Evolutionary conservation across 805 yeast genomes (phyloP), one percentile per base, ranked within the genome.

Genomic region (Nakazawaea siamensis): DNA sequence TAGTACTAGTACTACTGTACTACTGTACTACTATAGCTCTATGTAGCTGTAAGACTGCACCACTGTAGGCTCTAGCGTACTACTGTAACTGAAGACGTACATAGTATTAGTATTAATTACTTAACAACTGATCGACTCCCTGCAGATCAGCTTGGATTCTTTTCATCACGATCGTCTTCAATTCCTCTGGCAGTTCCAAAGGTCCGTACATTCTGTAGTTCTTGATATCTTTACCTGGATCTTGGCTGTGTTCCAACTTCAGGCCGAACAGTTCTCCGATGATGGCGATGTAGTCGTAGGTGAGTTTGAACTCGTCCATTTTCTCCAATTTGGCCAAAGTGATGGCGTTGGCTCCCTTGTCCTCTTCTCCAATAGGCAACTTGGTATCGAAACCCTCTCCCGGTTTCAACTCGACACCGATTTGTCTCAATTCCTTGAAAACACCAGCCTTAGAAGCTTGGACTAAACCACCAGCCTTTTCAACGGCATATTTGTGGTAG

Each of bases 301-400:
- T 69, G 42, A 80, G 55, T 25, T 62, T 58, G 48, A 80, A 74
- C 52, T 70, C 70, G 24, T 58, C 58, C 33, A 60, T 58, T 32
- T 57, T 48, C 26, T 34, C 33, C 33, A 50, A 38, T 30, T 50
- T 48, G 33, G 57, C 62, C 37, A 66, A 44, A 24, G 64, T 60
- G 31, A 41, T 26, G 1, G 41, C 15, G 37, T 66, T 57, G 42
- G 65, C 55, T 9, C 61, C 56, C 19, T 51, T 45, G 12, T 45
- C 55, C 42, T 69, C 60, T 21, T 59, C 50, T 30, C 52, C 62
- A 34, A 64, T 49, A 28, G 73, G 81, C 37, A 52, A 29, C 4
- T 53, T 52, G 16, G 84, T 75, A 47, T 71, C 69, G 58, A 66
- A 90, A 19, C 97, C 97, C 63, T 90, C 97, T 36, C 90, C 95